Percentiles rank a stretch among this genome's conserved stretches.
Evolutionary conservation across 257 asterid genomes (phyloP).

Genomic region (Buddleja alternifolia): DNA sequence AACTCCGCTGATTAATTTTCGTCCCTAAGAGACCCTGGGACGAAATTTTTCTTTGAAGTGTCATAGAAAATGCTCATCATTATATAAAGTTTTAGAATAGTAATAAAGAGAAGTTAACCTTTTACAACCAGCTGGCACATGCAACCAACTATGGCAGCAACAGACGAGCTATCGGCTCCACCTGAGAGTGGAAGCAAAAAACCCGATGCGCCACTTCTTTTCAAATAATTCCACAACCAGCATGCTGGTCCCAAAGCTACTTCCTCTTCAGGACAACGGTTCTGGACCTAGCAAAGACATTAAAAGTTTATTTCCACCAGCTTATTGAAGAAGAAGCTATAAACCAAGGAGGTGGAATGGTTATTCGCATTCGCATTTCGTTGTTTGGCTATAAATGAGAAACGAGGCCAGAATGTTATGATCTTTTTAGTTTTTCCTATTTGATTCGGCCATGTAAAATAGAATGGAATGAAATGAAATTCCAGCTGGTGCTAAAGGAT

Average conservation of each 20-base stretch:
- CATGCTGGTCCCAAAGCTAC: constrained; percentile 74
- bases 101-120: constrained; percentile 40
- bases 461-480: too few species aligned
- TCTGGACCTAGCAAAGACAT: constrained; percentile 45
- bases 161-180: constrained; percentile 72
- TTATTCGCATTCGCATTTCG: too few species aligned
- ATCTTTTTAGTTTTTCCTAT: too few species aligned
- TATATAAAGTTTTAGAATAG: background rate
- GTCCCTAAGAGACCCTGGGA: too few species aligned
- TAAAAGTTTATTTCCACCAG: background rate
- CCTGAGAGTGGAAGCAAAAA: constrained; percentile 80
- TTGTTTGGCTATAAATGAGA: too few species aligned
- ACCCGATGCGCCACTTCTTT: constrained; percentile 86
- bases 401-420: too few species aligned
- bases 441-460: too few species aligned
- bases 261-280: constrained; percentile 67
- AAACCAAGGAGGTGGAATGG: background rate
- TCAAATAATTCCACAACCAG: constrained; percentile 82
- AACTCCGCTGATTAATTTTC: too few species aligned
- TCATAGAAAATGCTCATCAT: too few species aligned
- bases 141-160: constrained; percentile 85
- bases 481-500: too few species aligned
- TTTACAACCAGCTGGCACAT: constrained; percentile 79
- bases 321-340: background rate
- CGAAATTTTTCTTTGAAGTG: too few species aligned